Evolutionary conservation across 495 filamentous ascomycete species (phyloP), one percentile per base, ranked within the genome.

Genomic region (Penicillium ucsense): DNA sequence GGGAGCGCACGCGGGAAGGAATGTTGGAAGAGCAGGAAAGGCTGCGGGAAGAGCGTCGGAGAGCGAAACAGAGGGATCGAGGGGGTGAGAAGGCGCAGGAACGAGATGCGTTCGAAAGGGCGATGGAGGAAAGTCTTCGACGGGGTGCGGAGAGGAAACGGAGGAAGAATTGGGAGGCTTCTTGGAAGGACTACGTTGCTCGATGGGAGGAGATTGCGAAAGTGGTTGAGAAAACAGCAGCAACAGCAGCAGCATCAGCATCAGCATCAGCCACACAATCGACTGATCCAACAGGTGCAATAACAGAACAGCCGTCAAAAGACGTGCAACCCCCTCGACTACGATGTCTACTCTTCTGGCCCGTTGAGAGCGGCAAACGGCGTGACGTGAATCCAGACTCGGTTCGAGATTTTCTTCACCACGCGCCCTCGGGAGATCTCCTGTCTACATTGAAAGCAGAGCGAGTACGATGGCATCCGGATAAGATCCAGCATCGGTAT

Each of bases 391-490:
- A 68, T 2, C 73, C 75, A 48, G 78, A 80, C 41, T 75, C 77
- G 32, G 73, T 88, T 9, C 74, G 81, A 52, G 61, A 65, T 38
- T 91, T 89, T 62, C 77, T 88, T 55, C 56, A 70, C 0, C 63
- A 76, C 59, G 78, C 75, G 44, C 70, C 72, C 10, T 53, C 47
- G 3, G 45, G 28, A 4, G 65, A 73, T 46, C 62, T 89, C 32
- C 49, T 76, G 39, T 70, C 74, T 11, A 71, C 78, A 30, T 67
- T 99, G 35, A 97, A 95, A 66, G 63, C 76, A 11, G 92, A 99
- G 70, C 78, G 92, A 35, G 81, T 97, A 7, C 71, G 89, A 7
- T 99, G 92, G 92, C 92, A 99, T 77, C 92, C 92, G 7, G 92
- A 99, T 66, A 99, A 97, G 74, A 85, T 97, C 32, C 88, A 94